Evolutionary conservation across 2,329 filamentous ascomycete genomes (phyloP), one percentile per base, ranked within the genome.

Genomic region (Xylariomycetidae sp.): DNA sequence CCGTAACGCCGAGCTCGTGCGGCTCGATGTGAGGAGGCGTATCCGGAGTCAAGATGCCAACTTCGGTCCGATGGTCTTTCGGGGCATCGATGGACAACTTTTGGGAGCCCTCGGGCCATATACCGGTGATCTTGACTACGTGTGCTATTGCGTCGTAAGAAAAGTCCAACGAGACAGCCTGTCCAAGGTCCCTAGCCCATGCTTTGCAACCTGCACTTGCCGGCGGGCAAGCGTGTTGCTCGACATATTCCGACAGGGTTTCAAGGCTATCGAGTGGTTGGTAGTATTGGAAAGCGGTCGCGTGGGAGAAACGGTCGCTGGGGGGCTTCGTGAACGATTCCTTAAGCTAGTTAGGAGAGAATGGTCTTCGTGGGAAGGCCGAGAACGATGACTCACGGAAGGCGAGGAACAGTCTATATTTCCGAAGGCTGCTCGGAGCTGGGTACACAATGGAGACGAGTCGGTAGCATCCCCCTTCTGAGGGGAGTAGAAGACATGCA

Each of bases 401-500:
- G 56, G 52, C 10, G 52, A 53, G 10, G 49, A 53, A 37, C 61
- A 65, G 24, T 58, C 51, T 25, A 61, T 20, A 14, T 47, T 35
- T 12, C 60, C 59, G 36, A 63, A 61, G 14, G 45, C 42, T 7
- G 46, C 44, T 16, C 43, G 44, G 29, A 64, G 50, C 5, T 50
- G 37, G 19, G 41, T 19, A 40, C 61, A 64, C 4, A 63, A 18
- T 36, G 32, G 32, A 41, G 27, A 39, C 30, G 31, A 35, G 15
- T 42, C 51, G 37, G 42, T 56, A 48, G 46, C 49, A 14, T 53
- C 44, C 18, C 43, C 46, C 28, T 42, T 43, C 7, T 48, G 54
- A 1, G 83, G 82, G 0, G 82, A 84, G 54, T 81, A 88, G 49
- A 84, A 84, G 17, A 88, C 66, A 64, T 95, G 88, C 15, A 96